phyloP scores from a whole-genome alignment of 2,329 filamentous ascomycete species.

The Alternaria sp. region DNA sequence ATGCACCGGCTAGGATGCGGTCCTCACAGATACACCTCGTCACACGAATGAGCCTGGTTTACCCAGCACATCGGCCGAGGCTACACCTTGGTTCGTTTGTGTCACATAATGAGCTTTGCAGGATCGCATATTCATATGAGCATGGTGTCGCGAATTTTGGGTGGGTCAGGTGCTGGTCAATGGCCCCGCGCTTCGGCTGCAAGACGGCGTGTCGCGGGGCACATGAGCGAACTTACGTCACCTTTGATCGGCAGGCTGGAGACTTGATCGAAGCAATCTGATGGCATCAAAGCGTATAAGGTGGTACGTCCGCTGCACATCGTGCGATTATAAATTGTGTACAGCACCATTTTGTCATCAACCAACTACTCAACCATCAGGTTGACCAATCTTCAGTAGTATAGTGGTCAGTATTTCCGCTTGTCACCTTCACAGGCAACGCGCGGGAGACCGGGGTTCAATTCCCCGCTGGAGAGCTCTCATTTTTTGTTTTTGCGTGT shows the following conservation, averaged over 20 bases:
- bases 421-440: constrained; percentile 20
- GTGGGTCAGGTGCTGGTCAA: not conserved
- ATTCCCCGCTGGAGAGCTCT: constrained; percentile 19
- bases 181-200: not conserved
- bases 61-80: not conserved
- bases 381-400: constrained; percentile 17
- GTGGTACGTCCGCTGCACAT: too few species aligned
- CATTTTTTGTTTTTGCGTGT: not conserved
- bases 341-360: not conserved
- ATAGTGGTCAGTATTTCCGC: constrained; percentile 30
- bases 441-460: constrained; percentile 23
- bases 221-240: not conserved
- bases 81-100: not conserved
- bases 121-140: fast-evolving
- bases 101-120: not conserved
- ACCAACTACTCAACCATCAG: not conserved
- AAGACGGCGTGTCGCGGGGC: not conserved
- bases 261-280: not conserved
- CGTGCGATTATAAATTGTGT: too few species aligned
- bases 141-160: not conserved
- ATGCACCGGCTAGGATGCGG: not conserved
- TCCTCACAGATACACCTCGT: not conserved
- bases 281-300: too few species aligned
- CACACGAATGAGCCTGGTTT: not conserved
- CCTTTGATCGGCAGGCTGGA: not conserved